Percentiles rank a stretch among this genome's conserved stretches.
These are phyloP conservation scores for Solanum hybrid DNA, from an alignment of 305 asterid genomes.

Conservation along the genomic window DNA sequence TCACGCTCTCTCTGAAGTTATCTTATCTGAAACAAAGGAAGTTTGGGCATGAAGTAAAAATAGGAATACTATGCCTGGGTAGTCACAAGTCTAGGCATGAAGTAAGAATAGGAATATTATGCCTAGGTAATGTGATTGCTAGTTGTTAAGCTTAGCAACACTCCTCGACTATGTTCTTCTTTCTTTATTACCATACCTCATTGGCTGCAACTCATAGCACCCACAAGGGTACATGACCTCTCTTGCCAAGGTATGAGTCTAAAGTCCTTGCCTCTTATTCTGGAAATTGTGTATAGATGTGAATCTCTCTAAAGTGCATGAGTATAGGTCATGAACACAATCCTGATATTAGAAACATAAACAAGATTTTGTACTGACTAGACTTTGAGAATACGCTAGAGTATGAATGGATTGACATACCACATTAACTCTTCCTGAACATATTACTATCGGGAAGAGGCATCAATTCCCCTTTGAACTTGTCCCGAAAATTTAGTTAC, in stretches of 20 bases:
- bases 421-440: not conserved
- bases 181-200: not conserved
- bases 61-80: no score
- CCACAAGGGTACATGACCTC: not conserved
- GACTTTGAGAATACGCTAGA: not conserved
- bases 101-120: not conserved
- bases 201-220: not conserved
- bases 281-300: not conserved
- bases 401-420: not conserved
- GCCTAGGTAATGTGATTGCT: not conserved
- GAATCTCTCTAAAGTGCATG: not conserved
- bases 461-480: no score
- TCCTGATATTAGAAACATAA: not conserved
- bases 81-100: not conserved
- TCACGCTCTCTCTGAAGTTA: no score
- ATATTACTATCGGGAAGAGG: no score
- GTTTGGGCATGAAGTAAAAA: no score
- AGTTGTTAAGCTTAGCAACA: not conserved
- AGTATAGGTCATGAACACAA: not conserved
- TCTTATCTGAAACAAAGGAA: no score
- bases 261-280: not conserved
- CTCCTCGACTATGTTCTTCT: not conserved
- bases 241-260: not conserved
- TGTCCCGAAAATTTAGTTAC: no score
- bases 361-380: not conserved